Conservation (phyloP, 371 early-diverging fungal genomes). For the Syncephalastrum monosporum region DNA sequence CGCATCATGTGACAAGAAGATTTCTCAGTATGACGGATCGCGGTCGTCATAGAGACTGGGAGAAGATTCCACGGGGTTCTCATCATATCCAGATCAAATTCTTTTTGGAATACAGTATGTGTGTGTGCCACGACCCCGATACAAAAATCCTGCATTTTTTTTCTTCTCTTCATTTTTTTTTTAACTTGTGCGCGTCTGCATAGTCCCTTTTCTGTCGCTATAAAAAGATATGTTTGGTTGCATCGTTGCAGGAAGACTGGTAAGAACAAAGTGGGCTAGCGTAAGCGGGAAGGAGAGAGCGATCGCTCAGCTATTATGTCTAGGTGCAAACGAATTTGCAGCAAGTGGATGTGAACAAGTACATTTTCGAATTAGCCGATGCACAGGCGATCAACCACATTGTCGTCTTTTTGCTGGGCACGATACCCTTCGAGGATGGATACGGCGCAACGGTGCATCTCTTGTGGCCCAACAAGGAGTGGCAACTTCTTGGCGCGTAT, state of each 20-base stretch:
- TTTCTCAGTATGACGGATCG: not conserved
- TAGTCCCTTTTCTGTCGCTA: not conserved
- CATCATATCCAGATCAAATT: not conserved
- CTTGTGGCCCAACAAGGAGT: slow-evolving; percentile 80
- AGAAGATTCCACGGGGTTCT: slow-evolving; percentile 2
- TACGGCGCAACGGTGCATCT: slow-evolving; percentile 88
- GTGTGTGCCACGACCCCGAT: slow-evolving; percentile 4
- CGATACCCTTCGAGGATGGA: slow-evolving; percentile 82
- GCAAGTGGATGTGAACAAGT: slow-evolving; percentile 82
- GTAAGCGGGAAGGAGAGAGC: no score
- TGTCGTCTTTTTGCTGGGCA: slow-evolving; percentile 88
- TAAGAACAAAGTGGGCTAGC: slow-evolving; percentile 20
- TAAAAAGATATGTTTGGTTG: slow-evolving; percentile 77
- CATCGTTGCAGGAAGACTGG: slow-evolving; percentile 84
- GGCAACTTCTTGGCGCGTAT: slow-evolving; percentile 85
- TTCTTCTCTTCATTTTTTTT: not conserved
- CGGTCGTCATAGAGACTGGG: not conserved
- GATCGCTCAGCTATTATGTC: no score
- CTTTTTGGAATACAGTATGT: not conserved
- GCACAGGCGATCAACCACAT: slow-evolving; percentile 87
- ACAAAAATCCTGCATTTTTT: not conserved
- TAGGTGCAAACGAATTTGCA: slow-evolving; percentile 90
- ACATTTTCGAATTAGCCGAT: slow-evolving; percentile 78
- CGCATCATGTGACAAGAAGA: no score
- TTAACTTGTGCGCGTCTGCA: not conserved